These are phyloP conservation scores for Tuber calosporum DNA, from an alignment of 495 filamentous ascomycete species.

Conservation along the genomic window DNA sequence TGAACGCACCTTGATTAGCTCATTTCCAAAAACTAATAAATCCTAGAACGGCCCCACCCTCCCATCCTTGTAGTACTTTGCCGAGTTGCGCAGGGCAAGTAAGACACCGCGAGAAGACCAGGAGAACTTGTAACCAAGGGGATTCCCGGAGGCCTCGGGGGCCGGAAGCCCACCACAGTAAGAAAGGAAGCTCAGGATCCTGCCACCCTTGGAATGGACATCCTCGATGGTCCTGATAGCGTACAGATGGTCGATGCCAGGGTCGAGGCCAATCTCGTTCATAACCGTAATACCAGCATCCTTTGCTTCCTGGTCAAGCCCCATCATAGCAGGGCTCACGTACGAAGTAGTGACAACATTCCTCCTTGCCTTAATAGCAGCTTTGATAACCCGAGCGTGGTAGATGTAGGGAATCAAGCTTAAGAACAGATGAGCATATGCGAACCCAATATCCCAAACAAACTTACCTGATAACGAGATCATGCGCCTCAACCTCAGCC, in stretches of 20 bases:
- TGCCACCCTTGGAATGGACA: constrained; percentile 75
- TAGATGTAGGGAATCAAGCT: constrained; percentile 85
- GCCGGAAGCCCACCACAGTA: constrained; percentile 87
- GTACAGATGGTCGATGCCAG: constrained; percentile 70
- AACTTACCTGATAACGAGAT: constrained; percentile 58
- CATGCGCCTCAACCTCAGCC: constrained; percentile 64
- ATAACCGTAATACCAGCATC: constrained; percentile 93
- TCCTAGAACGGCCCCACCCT: constrained; percentile 54
- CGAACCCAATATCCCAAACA: background rate
- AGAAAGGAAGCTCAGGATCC: constrained; percentile 71
- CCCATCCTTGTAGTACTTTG: constrained; percentile 73
- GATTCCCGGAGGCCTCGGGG: constrained; percentile 79
- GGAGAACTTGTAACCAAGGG: constrained; percentile 92
- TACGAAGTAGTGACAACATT: constrained; percentile 96
- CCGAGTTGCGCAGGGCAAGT: constrained; percentile 76
- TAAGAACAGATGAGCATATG: background rate
- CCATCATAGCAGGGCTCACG: constrained; percentile 84
- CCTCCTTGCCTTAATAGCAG: constrained; percentile 87
- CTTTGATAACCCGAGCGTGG: constrained; percentile 85
- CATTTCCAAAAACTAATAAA: constrained; percentile 8
- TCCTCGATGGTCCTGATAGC: constrained; percentile 84
- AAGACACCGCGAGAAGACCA: constrained; percentile 82
- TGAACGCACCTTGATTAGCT: constrained; percentile 3
- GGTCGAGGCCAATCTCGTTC: constrained; percentile 87
- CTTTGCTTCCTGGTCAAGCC: constrained; percentile 74